Evolutionary conservation across 192 early-diverging fungal species (phyloP).

Genomic region (Rhizophagus clarus): DNA sequence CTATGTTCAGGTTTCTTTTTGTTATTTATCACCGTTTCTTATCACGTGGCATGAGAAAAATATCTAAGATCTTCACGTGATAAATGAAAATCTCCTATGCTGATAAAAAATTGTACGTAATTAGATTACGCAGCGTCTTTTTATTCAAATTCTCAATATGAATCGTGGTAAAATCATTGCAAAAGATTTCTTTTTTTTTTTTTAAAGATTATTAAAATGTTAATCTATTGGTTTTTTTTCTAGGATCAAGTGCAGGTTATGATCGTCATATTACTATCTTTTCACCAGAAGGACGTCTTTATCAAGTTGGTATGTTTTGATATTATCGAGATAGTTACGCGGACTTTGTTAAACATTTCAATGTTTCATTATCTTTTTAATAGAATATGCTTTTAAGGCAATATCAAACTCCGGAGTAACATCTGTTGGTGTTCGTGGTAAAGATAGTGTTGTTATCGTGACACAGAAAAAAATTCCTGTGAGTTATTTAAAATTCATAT

Average conservation of each 20-base stretch:
- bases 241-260: constrained; percentile 72
- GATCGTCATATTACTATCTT: constrained; percentile 99
- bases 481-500: constrained; percentile 20
- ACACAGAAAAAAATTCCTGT: constrained; percentile 97
- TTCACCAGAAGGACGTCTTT: constrained; percentile 98
- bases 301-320: constrained; percentile 89
- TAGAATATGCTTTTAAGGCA: constrained; percentile 99
- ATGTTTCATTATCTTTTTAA: not conserved
- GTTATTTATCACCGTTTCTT: no score
- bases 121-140: not conserved
- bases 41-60: no score
- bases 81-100: no score
- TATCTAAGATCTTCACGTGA: no score
- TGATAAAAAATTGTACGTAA: not conserved
- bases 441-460: constrained; percentile 91
- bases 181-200: not conserved
- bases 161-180: not conserved
- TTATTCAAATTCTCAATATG: not conserved
- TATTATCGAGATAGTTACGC: not conserved
- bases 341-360: not conserved
- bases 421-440: constrained; percentile 92
- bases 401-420: constrained; percentile 97
- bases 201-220: not conserved
- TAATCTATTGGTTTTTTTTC: not conserved
- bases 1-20: no score